Conservation (phyloP, 1,139 yeast genomes). For the Lodderomyces oxycetoniae region DNA sequence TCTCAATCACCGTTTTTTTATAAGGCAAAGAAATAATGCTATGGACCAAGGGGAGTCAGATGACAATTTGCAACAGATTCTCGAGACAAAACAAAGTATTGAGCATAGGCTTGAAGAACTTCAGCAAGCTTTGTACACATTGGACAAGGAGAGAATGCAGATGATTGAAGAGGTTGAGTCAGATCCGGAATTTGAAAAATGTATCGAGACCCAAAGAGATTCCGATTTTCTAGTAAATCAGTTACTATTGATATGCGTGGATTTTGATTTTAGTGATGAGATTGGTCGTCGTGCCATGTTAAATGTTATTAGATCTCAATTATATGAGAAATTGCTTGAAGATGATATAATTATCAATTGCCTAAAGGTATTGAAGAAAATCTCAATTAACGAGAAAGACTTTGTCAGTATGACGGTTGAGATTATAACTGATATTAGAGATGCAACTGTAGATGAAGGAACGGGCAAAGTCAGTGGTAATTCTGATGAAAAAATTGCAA, state of each 20-base stretch:
- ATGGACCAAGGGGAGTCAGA: too few relatives aligned
- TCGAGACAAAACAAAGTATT: background rate
- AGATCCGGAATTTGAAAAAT: slow-evolving; percentile 13
- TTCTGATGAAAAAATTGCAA: slow-evolving; percentile 16
- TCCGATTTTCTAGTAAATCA: slow-evolving; percentile 75
- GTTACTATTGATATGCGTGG: slow-evolving; percentile 59
- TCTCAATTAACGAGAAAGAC: slow-evolving; percentile 78
- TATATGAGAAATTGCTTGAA: slow-evolving; percentile 38
- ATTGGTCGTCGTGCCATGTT: slow-evolving; percentile 83
- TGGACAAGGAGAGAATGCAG: background rate
- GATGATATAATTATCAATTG: slow-evolving; percentile 21
- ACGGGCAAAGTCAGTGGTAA: slow-evolving; percentile 39
- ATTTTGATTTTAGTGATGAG: slow-evolving; percentile 86
- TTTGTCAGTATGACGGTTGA: slow-evolving; percentile 83
- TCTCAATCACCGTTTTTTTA: background rate
- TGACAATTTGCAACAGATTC: background rate
- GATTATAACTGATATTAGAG: slow-evolving; percentile 78
- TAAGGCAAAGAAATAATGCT: background rate
- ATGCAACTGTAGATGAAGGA: slow-evolving; percentile 43
- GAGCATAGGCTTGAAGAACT: background rate
- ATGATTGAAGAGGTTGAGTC: slow-evolving; percentile 1
- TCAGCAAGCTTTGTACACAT: background rate
- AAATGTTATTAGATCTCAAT: slow-evolving; percentile 60
- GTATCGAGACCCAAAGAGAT: slow-evolving; percentile 44
- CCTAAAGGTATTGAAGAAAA: slow-evolving; percentile 60